Evolutionary conservation across 495 filamentous ascomycete genomes (phyloP).

Genomic region (Xylaria venustula): DNA sequence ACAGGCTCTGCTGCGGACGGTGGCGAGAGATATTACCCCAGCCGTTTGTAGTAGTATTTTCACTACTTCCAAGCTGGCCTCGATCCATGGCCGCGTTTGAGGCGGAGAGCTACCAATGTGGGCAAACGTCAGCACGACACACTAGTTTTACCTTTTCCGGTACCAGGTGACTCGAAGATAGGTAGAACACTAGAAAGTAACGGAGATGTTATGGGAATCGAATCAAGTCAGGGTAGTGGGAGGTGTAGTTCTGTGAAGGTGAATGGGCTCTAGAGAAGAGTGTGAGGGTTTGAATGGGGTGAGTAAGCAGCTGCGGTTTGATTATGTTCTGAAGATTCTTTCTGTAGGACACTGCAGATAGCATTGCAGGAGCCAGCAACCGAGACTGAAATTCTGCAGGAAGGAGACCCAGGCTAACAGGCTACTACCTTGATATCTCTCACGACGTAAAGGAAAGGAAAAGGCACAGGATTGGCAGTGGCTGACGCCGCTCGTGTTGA

Average conservation of each 20-base stretch:
- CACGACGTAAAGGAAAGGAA: background rate
- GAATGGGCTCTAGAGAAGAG: too few relatives aligned
- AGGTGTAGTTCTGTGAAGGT: too few relatives aligned
- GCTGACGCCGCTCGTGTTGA: constrained; percentile 13
- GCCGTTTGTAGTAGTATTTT: constrained; percentile 48
- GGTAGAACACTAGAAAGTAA: background rate
- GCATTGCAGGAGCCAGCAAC: background rate
- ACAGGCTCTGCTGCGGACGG: constrained; percentile 79
- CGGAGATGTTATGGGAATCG: background rate
- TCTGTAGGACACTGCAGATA: background rate
- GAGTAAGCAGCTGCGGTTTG: background rate
- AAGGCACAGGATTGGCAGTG: background rate
- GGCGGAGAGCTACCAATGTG: constrained; percentile 61
- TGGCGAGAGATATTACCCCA: constrained; percentile 72
- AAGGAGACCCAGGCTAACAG: background rate
- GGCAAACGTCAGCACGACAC: background rate
- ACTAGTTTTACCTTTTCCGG: background rate
- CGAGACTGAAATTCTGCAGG: background rate
- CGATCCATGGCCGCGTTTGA: constrained; percentile 81
- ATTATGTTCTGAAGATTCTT: background rate
- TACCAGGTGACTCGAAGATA: background rate
- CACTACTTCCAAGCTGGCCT: constrained; percentile 66
- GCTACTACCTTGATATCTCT: background rate
- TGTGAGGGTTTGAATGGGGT: too few relatives aligned
- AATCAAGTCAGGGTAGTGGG: too few relatives aligned